phyloP scores from a whole-genome alignment of 2,329 filamentous ascomycete species.

The Phoma sp. region DNA sequence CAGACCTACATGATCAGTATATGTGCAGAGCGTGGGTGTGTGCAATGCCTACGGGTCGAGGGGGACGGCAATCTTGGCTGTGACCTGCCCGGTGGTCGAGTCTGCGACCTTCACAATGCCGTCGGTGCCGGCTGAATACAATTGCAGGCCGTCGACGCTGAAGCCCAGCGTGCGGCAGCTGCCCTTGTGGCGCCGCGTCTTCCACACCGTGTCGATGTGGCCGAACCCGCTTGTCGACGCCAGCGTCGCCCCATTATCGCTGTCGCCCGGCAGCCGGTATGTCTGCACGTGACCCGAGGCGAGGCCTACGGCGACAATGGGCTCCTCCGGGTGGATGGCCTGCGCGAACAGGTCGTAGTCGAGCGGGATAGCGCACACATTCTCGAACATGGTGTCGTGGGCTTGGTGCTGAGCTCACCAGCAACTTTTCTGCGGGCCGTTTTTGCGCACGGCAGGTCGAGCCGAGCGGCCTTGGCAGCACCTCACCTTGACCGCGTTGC shows the following conservation, averaged over 20 bases:
- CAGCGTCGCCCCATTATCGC: constrained; percentile 59
- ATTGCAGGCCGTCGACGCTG: constrained; percentile 75
- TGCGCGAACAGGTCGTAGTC: constrained; percentile 87
- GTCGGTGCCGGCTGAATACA: constrained; percentile 68
- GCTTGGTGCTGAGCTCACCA: constrained; percentile 10
- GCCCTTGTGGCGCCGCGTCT: constrained; percentile 88
- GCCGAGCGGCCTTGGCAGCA: constrained; percentile 15
- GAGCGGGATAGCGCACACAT: constrained; percentile 87
- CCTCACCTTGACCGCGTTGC: too few relatives aligned
- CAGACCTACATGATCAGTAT: too few relatives aligned
- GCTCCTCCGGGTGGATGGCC: constrained; percentile 82
- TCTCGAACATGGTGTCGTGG: constrained; percentile 76
- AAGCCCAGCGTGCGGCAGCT: constrained; percentile 87
- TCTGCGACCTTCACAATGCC: constrained; percentile 69
- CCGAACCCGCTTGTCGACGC: constrained; percentile 69
- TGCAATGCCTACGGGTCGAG: constrained; percentile 43
- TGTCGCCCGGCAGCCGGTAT: constrained; percentile 73
- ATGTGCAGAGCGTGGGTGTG: too few relatives aligned
- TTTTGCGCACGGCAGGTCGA: constrained; percentile 19
- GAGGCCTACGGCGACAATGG: constrained; percentile 85
- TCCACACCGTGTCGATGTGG: constrained; percentile 83
- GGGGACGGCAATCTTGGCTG: constrained; percentile 83
- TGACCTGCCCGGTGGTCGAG: constrained; percentile 69
- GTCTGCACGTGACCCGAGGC: constrained; percentile 86
- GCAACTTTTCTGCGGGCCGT: constrained; percentile 36